phyloP scores from a whole-genome alignment of 176 grass and related monocot species.

The Aegilops speltoides region DNA sequence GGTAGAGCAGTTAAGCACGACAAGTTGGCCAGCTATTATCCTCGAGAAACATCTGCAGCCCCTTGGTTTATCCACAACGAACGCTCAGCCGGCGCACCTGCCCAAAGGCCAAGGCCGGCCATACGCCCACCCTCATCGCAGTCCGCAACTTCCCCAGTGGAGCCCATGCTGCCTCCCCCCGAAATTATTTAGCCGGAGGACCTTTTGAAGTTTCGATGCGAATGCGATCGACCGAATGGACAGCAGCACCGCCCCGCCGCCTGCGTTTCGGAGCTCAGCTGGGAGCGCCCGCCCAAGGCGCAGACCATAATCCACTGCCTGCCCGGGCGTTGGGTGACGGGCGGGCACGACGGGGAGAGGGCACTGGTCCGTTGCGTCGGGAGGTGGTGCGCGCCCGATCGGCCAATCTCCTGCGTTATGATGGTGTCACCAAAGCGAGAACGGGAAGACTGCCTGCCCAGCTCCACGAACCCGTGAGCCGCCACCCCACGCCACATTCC shows the following conservation, averaged over 20 bases:
- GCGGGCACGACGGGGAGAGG: neutral
- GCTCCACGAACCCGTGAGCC: constrained; percentile 1
- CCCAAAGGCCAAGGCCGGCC: neutral
- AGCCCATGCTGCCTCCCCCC: constrained; percentile 3
- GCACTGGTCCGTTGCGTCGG: neutral
- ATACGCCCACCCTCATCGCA: constrained; percentile 25
- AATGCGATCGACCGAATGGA: neutral
- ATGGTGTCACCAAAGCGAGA: neutral
- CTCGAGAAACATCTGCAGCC: neutral
- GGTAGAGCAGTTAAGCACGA: neutral
- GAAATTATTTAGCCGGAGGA: neutral
- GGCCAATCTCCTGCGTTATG: neutral
- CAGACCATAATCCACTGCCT: neutral
- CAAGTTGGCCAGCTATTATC: constrained; percentile 30
- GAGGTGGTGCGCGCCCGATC: neutral
- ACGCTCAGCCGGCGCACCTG: neutral
- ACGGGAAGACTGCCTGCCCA: neutral
- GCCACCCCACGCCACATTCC: neutral
- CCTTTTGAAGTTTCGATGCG: neutral
- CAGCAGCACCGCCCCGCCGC: neutral
- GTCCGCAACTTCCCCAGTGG: neutral
- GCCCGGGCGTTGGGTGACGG: neutral
- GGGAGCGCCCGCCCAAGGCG: neutral
- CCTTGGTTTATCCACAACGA: neutral
- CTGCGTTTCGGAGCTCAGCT: neutral